Percentiles rank a stretch among this genome's conserved stretches.
phyloP scores from a whole-genome alignment of 2,329 filamentous ascomycete species.

The Madurella fahalii region DNA sequence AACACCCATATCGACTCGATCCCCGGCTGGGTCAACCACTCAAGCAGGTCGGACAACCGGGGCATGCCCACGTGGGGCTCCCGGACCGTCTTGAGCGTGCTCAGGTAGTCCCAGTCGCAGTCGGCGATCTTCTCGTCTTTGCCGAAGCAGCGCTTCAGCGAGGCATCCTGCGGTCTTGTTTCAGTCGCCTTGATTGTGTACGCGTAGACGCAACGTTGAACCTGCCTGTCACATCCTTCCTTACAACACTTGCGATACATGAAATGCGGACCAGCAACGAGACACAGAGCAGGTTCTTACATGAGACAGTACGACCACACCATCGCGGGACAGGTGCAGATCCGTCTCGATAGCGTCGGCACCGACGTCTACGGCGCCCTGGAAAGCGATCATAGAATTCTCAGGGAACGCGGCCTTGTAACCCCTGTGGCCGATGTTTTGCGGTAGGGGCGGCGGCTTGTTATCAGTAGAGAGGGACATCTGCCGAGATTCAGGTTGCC shows the following conservation, averaged over 20 bases:
- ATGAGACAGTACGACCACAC: slow-evolving; percentile 80
- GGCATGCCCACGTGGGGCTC: slow-evolving; percentile 70
- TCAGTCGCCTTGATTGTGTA: background rate
- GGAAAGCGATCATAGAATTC: slow-evolving; percentile 79
- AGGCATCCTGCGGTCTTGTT: slow-evolving; percentile 56
- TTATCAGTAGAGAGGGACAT: slow-evolving; percentile 6
- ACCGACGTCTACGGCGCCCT: slow-evolving; percentile 66
- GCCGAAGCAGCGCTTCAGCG: slow-evolving; percentile 78
- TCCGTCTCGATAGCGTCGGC: slow-evolving; percentile 86
- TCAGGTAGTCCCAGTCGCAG: slow-evolving; percentile 71
- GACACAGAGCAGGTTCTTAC: slow-evolving; percentile 39
- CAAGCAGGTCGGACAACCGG: slow-evolving; percentile 67
- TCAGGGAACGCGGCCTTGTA: slow-evolving; percentile 77
- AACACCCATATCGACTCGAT: slow-evolving; percentile 71
- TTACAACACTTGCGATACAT: background rate
- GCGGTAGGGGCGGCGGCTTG: slow-evolving; percentile 27
- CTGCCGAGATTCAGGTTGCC: slow-evolving; percentile 2
- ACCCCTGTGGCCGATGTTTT: slow-evolving; percentile 74
- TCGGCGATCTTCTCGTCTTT: slow-evolving; percentile 67
- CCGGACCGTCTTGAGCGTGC: slow-evolving; percentile 61
- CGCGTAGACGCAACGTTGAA: background rate
- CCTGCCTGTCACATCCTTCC: background rate
- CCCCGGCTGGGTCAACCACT: slow-evolving; percentile 62
- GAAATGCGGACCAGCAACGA: background rate
- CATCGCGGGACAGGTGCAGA: slow-evolving; percentile 75